These are phyloP conservation scores for Colletotrichum sp. DNA, from an alignment of 2,329 filamentous ascomycete species.

Conservation along the genomic window DNA sequence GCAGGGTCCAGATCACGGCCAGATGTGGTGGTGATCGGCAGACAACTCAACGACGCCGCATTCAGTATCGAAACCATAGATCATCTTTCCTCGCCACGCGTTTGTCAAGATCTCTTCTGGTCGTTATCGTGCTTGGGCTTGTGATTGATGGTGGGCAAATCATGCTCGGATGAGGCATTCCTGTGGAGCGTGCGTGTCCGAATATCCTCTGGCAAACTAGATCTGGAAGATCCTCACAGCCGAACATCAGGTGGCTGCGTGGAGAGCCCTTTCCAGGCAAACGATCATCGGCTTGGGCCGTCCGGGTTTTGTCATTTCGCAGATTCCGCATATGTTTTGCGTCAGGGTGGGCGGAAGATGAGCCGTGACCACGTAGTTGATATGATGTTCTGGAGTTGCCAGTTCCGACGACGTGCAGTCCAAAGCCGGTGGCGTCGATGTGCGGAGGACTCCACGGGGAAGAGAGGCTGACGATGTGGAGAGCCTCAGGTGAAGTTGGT, in stretches of 20 bases:
- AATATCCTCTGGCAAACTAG: not conserved
- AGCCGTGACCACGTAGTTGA: not conserved
- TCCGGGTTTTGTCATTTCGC: not conserved
- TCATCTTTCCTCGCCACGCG: not conserved
- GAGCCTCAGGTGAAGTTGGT: not conserved
- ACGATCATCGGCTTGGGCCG: not conserved
- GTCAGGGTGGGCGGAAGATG: not conserved
- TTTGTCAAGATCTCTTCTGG: not conserved
- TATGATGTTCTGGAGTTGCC: not conserved
- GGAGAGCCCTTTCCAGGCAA: not conserved
- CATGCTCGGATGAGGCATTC: not conserved
- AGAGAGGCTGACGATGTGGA: not conserved
- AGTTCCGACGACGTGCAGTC: not conserved
- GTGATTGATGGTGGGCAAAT: not conserved
- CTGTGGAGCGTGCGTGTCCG: constrained; percentile 9
- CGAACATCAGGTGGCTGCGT: not conserved
- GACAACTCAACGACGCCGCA: not conserved
- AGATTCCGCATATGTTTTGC: not conserved
- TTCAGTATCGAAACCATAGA: not conserved
- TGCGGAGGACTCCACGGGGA: not conserved
- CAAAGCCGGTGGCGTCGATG: not conserved
- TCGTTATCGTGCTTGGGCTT: not conserved
- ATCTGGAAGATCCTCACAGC: not conserved
- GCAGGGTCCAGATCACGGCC: not conserved
- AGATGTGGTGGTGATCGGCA: not conserved